Evolutionary conservation across 2,329 filamentous ascomycete species (phyloP).

Genomic region (Metarhizium humberi): DNA sequence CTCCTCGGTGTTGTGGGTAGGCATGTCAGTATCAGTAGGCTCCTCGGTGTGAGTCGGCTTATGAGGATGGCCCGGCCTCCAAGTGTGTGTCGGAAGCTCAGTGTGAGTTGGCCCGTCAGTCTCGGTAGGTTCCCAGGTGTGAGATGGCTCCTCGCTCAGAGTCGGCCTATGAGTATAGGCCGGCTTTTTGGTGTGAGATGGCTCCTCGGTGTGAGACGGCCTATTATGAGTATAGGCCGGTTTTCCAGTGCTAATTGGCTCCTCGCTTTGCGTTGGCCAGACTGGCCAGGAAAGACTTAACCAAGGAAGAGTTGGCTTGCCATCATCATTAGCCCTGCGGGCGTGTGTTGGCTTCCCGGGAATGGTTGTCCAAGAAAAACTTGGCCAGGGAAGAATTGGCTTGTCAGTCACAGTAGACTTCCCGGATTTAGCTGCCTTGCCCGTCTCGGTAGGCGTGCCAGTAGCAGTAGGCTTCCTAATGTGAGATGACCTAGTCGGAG

Average conservation of each 20-base stretch:
- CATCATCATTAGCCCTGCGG: too few species aligned
- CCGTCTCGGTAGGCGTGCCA: not conserved
- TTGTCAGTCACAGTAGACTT: too few species aligned
- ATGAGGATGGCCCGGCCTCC: not conserved
- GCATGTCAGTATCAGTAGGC: not conserved
- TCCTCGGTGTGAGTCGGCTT: not conserved
- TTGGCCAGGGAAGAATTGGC: not conserved
- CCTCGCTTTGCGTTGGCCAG: not conserved
- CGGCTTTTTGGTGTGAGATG: not conserved
- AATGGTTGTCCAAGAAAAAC: too few species aligned
- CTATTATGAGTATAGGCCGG: not conserved
- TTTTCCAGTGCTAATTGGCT: not conserved
- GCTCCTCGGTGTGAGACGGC: not conserved
- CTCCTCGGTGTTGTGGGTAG: not conserved
- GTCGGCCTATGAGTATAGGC: not conserved
- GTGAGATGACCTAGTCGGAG: not conserved
- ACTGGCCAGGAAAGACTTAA: too few species aligned
- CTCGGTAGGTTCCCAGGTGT: too few species aligned
- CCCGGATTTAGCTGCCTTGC: not conserved
- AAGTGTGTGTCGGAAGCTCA: too few species aligned
- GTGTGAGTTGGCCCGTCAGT: too few species aligned
- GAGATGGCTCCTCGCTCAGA: not conserved
- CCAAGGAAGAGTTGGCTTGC: too few species aligned
- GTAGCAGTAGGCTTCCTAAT: not conserved
- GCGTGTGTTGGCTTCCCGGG: too few species aligned